Percentiles rank a stretch among this genome's conserved stretches.
Evolutionary conservation across 345 rosid genomes (phyloP).

Genomic region (Eutrema heterophyllum): DNA sequence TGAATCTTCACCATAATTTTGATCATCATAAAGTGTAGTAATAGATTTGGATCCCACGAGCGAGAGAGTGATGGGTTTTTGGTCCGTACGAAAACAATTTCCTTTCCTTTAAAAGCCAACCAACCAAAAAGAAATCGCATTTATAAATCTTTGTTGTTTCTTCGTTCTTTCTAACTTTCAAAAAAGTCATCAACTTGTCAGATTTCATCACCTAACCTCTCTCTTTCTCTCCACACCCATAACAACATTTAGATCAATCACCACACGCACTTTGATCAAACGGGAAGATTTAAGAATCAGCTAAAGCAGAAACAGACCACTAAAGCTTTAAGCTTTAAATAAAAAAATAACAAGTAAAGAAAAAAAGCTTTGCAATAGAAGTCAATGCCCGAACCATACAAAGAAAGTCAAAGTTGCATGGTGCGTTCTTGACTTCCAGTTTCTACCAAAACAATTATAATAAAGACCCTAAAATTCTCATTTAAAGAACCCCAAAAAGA

Average conservation of each 20-base stretch:
- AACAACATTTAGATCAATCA: neutral
- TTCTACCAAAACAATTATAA: constrained; percentile 18
- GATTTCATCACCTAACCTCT: constrained; percentile 15
- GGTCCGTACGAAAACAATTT: constrained; percentile 12
- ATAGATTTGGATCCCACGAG: neutral
- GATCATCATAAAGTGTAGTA: constrained; percentile 8
- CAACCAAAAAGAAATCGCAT: constrained; percentile 15
- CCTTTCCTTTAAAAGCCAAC: constrained; percentile 11
- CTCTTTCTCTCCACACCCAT: neutral
- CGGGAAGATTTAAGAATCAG: neutral
- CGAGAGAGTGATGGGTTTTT: constrained; percentile 18
- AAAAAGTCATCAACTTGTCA: constrained; percentile 29
- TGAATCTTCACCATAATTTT: constrained; percentile 25
- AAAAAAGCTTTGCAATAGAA: constrained; percentile 41
- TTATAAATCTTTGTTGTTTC: constrained; percentile 14
- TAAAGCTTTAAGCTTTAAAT: neutral
- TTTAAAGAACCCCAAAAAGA: neutral
- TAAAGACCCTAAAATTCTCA: constrained; percentile 15
- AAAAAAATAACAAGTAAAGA: neutral
- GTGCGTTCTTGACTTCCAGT: constrained; percentile 98
- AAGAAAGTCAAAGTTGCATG: constrained; percentile 40
- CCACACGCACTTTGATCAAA: neutral
- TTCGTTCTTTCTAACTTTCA: constrained; percentile 17
- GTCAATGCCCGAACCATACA: constrained; percentile 99
- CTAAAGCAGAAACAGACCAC: neutral